phyloP scores from a whole-genome alignment of 148 eudicot genomes.

The Chenopodium berlandieri region DNA sequence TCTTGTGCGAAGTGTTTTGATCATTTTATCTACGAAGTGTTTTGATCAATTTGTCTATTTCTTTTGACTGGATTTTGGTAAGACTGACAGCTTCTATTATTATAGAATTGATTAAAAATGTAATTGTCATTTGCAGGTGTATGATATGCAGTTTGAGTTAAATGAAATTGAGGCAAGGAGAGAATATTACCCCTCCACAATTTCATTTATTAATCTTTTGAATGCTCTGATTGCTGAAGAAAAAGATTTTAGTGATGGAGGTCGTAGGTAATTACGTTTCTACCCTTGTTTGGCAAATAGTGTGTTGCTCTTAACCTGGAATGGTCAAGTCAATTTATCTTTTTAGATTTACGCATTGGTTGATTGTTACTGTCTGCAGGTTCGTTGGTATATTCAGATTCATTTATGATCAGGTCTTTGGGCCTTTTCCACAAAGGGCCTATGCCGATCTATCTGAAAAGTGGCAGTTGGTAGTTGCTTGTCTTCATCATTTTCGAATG shows the following conservation, averaged over 20 bases:
- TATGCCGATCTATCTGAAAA: slow-evolving; percentile 89
- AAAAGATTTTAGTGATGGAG: slow-evolving; percentile 78
- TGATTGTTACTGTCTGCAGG: slow-evolving; percentile 44
- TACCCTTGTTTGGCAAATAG: neutral
- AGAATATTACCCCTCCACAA: slow-evolving; percentile 92
- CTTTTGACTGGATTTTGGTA: neutral
- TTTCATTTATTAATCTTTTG: slow-evolving; percentile 82
- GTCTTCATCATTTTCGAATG: slow-evolving; percentile 91
- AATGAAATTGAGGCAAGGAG: slow-evolving; percentile 97
- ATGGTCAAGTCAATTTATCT: neutral
- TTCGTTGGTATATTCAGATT: slow-evolving; percentile 94
- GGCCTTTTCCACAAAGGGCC: slow-evolving; percentile 95
- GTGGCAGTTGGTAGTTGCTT: slow-evolving; percentile 92
- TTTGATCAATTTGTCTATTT: neutral
- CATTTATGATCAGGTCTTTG: slow-evolving; percentile 88
- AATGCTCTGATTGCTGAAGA: slow-evolving; percentile 92
- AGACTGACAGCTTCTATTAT: neutral
- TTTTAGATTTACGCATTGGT: slow-evolving; percentile 1
- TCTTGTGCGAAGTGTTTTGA: neutral
- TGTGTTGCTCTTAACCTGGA: slow-evolving; percentile 2
- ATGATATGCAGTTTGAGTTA: slow-evolving; percentile 95
- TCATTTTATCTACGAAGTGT: neutral
- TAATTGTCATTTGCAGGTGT: slow-evolving; percentile 52
- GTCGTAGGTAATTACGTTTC: slow-evolving; percentile 59
- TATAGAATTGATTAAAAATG: neutral